Evolutionary conservation across 2,329 filamentous ascomycete species (phyloP).

Genomic region (Penicillium concentricum): DNA sequence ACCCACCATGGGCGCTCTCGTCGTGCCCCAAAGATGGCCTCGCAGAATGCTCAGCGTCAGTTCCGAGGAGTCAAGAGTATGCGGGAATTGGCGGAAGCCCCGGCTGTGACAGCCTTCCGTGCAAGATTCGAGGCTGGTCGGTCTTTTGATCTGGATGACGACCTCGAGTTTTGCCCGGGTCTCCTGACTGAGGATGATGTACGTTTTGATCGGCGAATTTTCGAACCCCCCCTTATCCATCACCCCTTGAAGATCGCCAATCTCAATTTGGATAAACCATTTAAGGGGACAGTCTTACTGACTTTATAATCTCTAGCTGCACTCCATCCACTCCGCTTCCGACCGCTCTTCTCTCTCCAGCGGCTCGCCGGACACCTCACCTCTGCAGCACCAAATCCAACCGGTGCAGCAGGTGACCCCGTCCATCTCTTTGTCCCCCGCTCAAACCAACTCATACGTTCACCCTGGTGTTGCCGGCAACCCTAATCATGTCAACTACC

Average conservation of each 20-base stretch:
- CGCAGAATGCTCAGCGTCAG: slow-evolving; percentile 82
- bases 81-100: slow-evolving; percentile 81
- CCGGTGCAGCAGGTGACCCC: slow-evolving; percentile 73
- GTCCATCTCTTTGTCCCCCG: slow-evolving; percentile 67
- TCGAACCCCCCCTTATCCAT: neutral
- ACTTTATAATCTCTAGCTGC: slow-evolving; percentile 58
- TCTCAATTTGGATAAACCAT: neutral
- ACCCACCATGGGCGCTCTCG: slow-evolving; percentile 84
- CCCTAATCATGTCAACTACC: slow-evolving; percentile 73
- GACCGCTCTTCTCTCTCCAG: slow-evolving; percentile 94
- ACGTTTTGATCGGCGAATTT: slow-evolving; percentile 35
- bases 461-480: slow-evolving; percentile 66
- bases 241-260: slow-evolving; percentile 1
- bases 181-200: slow-evolving; percentile 93
- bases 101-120: slow-evolving; percentile 74
- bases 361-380: slow-evolving; percentile 88
- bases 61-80: slow-evolving; percentile 81
- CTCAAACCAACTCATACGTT: slow-evolving; percentile 57
- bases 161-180: slow-evolving; percentile 91
- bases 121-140: slow-evolving; percentile 85
- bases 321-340: slow-evolving; percentile 85
- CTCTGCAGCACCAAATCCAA: slow-evolving; percentile 77
- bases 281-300: slow-evolving; percentile 11
- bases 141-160: slow-evolving; percentile 94
- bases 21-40: slow-evolving; percentile 74